Evolutionary conservation across 1,139 yeast genomes (phyloP).

Genomic region (Saccharomycopsis phalli): DNA sequence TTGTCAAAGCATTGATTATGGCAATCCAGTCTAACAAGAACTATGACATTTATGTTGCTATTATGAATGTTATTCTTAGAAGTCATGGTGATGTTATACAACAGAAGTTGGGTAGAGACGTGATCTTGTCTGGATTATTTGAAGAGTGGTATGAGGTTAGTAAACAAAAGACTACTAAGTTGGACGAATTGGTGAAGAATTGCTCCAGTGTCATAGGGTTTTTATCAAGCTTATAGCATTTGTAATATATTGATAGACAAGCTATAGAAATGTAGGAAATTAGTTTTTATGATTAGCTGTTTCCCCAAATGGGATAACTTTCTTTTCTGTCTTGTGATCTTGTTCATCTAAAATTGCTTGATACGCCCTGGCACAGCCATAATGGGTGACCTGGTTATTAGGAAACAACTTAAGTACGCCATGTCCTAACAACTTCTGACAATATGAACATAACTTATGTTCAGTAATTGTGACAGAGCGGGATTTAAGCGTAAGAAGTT

Average conservation of each 20-base stretch:
- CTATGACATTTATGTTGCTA: constrained; percentile 68
- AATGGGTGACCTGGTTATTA: constrained; percentile 53
- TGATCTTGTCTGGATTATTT: constrained; percentile 35
- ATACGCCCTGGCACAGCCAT: constrained; percentile 41
- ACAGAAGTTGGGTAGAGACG: constrained; percentile 33
- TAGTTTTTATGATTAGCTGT: not conserved
- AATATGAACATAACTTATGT: constrained; percentile 46
- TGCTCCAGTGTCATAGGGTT: constrained; percentile 77
- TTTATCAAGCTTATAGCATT: constrained; percentile 28
- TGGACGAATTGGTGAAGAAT: constrained; percentile 69
- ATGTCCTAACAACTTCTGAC: constrained; percentile 54
- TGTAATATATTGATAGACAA: too few relatives aligned
- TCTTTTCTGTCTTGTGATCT: not conserved
- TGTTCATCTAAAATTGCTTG: not conserved
- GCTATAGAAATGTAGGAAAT: not conserved
- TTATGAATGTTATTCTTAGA: constrained; percentile 64
- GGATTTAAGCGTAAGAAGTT: constrained; percentile 32
- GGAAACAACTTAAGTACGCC: constrained; percentile 50
- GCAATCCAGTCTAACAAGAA: constrained; percentile 53
- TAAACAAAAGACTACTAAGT: constrained; percentile 33
- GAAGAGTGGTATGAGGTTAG: constrained; percentile 43
- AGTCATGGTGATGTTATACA: constrained; percentile 79
- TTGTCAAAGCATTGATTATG: constrained; percentile 53
- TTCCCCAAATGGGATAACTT: not conserved
- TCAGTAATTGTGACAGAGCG: constrained; percentile 32